Evolutionary conservation across 306 rosid species (phyloP).

Genomic region (Fagus crenata): DNA sequence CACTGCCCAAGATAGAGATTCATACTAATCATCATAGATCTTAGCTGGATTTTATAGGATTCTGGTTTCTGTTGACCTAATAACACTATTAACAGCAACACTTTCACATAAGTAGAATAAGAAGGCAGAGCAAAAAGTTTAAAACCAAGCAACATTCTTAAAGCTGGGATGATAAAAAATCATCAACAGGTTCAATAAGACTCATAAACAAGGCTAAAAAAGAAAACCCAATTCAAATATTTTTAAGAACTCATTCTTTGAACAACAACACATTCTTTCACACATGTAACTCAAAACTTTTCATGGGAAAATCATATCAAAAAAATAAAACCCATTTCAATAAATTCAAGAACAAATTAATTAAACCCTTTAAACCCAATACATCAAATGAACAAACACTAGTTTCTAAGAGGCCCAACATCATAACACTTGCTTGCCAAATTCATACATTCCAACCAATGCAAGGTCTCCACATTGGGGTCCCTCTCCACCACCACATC

Average conservation of each 20-base stretch:
- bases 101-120: too few relatives aligned
- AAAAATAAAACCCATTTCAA: background rate
- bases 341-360: background rate
- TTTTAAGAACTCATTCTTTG: background rate
- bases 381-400: background rate
- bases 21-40: too few relatives aligned
- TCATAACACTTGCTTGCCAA: constrained; percentile 68
- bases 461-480: constrained; percentile 68
- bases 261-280: background rate
- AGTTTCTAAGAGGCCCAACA: background rate
- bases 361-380: background rate
- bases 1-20: too few relatives aligned
- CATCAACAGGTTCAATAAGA: background rate
- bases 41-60: too few relatives aligned
- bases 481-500: constrained; percentile 75
- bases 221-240: background rate
- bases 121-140: too few relatives aligned
- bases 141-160: too few relatives aligned
- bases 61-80: too few relatives aligned
- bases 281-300: too few relatives aligned
- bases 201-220: background rate
- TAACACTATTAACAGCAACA: too few relatives aligned
- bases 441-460: constrained; percentile 63
- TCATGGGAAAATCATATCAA: too few relatives aligned
- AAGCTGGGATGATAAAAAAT: too few relatives aligned